These are phyloP conservation scores for Mortierella hygrophila DNA, from an alignment of 192 early-diverging fungal species.

Conservation along the genomic window DNA sequence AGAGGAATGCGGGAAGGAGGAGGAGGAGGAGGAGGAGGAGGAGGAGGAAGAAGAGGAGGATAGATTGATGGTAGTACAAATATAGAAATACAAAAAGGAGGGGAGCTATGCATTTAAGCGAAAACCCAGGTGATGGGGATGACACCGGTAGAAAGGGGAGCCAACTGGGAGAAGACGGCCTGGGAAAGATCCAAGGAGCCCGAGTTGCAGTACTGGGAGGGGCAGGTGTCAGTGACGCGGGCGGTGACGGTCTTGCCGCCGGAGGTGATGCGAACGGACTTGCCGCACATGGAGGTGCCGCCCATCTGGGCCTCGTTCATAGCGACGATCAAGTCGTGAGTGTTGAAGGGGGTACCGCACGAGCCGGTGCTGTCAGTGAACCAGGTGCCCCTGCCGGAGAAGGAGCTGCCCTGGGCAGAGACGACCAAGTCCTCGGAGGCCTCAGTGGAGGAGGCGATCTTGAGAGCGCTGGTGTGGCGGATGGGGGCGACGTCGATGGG, in stretches of 20 bases:
- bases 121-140: constrained; percentile 57
- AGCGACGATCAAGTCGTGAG: constrained; percentile 59
- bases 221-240: constrained; percentile 63
- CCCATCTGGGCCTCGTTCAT: constrained; percentile 58
- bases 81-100: not conserved
- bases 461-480: constrained; percentile 31
- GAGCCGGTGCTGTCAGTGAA: constrained; percentile 56
- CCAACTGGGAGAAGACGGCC: constrained; percentile 57
- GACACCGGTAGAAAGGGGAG: constrained; percentile 42
- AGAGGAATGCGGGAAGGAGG: not conserved
- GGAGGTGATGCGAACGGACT: constrained; percentile 37
- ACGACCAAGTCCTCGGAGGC: not conserved
- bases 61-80: not conserved
- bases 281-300: constrained; percentile 51
- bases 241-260: constrained; percentile 48
- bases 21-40: no score
- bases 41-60: no score
- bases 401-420: constrained; percentile 4
- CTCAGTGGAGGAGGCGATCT: not conserved
- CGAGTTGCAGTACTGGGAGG: constrained; percentile 52
- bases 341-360: constrained; percentile 57
- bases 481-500: constrained; percentile 3
- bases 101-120: constrained; percentile 30
- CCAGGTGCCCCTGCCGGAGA: constrained; percentile 55
- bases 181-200: constrained; percentile 53